These are phyloP conservation scores for Lentinula sp. DNA, from an alignment of 768 basidiomycete species.

Conservation along the genomic window DNA sequence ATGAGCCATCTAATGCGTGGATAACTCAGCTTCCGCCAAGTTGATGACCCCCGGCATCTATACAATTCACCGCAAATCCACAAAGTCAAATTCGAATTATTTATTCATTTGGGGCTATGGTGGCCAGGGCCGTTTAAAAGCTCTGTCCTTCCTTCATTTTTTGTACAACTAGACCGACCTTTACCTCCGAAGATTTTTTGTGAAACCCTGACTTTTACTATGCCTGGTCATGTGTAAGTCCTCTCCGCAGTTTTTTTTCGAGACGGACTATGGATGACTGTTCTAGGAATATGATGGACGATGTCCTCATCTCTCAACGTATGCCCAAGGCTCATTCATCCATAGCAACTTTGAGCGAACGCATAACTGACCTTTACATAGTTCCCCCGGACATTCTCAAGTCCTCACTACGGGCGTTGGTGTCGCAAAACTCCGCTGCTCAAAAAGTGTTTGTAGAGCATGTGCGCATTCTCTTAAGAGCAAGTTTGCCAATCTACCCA, in stretches of 20 bases:
- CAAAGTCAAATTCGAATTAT: no score
- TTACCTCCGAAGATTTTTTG: background rate
- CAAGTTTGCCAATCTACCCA: background rate
- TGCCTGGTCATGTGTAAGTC: slow-evolving; percentile 7
- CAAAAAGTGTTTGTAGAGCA: slow-evolving; percentile 5
- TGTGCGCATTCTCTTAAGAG: background rate
- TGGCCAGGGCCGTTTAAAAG: background rate
- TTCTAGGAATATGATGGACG: slow-evolving; percentile 8
- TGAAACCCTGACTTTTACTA: background rate
- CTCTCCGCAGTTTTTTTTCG: background rate
- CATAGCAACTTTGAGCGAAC: background rate
- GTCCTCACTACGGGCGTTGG: background rate
- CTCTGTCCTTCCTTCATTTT: background rate
- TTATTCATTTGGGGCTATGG: no score
- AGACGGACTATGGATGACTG: background rate
- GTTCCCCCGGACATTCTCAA: slow-evolving; percentile 3
- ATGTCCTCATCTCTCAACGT: slow-evolving; percentile 8
- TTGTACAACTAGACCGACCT: background rate
- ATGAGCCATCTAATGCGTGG: no score
- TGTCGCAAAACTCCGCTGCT: background rate
- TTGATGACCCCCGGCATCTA: no score
- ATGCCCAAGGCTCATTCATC: background rate
- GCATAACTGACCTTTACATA: background rate
- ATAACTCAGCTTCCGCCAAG: no score
- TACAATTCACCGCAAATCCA: no score